Evolutionary conservation across 177 flowering plant genomes (phyloP).

Genomic region (Tripterygium wilfordii): DNA sequence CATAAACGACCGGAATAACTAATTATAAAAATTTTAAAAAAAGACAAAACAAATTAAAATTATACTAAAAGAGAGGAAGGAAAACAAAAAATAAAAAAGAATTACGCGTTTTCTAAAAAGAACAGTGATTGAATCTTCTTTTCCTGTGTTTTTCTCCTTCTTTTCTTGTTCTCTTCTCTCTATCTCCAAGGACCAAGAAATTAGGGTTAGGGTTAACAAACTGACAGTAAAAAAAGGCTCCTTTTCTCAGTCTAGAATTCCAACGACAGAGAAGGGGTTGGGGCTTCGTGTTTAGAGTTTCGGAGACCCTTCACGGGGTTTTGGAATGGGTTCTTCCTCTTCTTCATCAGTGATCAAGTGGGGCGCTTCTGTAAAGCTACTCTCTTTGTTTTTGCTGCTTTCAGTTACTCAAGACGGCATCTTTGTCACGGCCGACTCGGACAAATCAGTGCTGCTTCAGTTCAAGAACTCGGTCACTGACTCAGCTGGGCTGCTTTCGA

Average conservation of each 20-base stretch:
- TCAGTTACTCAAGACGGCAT: background rate
- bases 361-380: conserved; percentile 15
- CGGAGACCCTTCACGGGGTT: conserved; percentile 20
- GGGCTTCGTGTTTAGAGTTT: conserved; percentile 8
- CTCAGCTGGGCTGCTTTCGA: conserved; percentile 31
- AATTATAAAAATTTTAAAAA: background rate
- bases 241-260: background rate
- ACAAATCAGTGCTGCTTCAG: conserved; percentile 34
- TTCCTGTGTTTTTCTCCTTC: conserved; percentile 8
- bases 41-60: too few species aligned
- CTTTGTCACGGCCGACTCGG: conserved; percentile 18
- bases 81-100: conserved; percentile 8
- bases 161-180: conserved; percentile 14
- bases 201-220: conserved; percentile 31
- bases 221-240: conserved; percentile 4
- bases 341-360: conserved; percentile 23
- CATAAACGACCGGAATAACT: conserved; percentile 6
- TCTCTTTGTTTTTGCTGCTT: conserved; percentile 5
- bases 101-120: conserved; percentile 36
- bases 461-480: conserved; percentile 44
- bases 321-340: conserved; percentile 30
- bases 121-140: conserved; percentile 3
- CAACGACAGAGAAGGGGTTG: conserved; percentile 5
- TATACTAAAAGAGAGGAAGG: background rate
- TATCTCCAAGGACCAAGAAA: conserved; percentile 6